Percentiles rank a stretch among this genome's conserved stretches.
Evolutionary conservation across 257 asterid species (phyloP).

Genomic region (Solanum clarkiae): DNA sequence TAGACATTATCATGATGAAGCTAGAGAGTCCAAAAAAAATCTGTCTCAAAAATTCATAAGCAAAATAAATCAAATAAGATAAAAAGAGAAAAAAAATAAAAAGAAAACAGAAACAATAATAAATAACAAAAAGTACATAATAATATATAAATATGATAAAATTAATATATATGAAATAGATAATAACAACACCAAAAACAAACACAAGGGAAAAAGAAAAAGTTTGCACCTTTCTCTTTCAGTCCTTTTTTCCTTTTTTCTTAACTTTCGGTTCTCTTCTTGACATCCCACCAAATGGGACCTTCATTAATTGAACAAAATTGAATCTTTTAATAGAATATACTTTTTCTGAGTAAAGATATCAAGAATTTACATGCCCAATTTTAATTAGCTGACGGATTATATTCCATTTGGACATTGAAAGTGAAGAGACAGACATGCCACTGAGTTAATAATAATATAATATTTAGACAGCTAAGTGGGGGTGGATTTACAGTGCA

Average conservation of each 20-base stretch:
- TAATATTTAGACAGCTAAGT: not conserved
- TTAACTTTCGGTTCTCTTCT: not conserved
- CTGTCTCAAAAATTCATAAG: too few relatives aligned
- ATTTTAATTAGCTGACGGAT: not conserved
- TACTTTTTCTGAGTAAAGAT: not conserved
- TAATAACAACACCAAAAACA: not conserved
- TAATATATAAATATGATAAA: too few relatives aligned
- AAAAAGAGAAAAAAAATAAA: too few relatives aligned
- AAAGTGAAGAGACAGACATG: not conserved
- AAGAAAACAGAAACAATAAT: too few relatives aligned
- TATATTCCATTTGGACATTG: not conserved
- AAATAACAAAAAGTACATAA: too few relatives aligned
- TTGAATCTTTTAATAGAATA: not conserved
- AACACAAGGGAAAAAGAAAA: not conserved
- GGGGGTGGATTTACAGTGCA: slow-evolving; percentile 7
- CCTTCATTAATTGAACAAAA: not conserved
- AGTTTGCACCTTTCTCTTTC: slow-evolving; percentile 1
- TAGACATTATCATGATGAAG: too few relatives aligned
- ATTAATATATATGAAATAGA: too few relatives aligned
- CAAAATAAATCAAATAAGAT: too few relatives aligned
- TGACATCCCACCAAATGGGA: not conserved
- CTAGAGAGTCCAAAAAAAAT: too few relatives aligned
- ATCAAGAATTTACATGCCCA: not conserved
- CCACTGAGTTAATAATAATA: not conserved
- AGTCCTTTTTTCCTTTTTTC: not conserved